These are phyloP conservation scores for Chlorella vulgaris DNA, from an alignment of 139 green algal species.

Conservation along the genomic window DNA sequence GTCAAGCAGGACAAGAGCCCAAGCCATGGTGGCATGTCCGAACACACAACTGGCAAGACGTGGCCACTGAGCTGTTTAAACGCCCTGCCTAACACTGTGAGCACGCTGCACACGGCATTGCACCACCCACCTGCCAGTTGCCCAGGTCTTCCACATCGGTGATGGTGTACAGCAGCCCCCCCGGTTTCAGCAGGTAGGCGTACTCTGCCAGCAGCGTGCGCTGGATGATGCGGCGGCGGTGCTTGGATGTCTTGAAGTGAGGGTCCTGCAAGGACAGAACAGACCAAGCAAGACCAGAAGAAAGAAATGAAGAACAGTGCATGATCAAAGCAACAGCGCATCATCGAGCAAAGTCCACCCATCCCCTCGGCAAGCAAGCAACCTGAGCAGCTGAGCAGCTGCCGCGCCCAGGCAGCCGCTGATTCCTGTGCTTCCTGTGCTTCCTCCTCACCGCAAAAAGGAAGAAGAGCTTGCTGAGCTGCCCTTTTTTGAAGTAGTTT, in stretches of 20 bases:
- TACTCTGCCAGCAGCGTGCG: conserved; percentile 91
- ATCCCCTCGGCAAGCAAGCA: too few relatives aligned
- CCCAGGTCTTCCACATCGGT: conserved; percentile 91
- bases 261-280: conserved; percentile 65
- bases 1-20: not conserved
- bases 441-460: conserved; percentile 85
- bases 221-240: conserved; percentile 92
- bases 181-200: conserved; percentile 84
- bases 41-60: too few relatives aligned
- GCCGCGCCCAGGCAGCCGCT: too few relatives aligned
- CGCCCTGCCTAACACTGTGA: too few relatives aligned
- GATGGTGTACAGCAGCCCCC: conserved; percentile 91
- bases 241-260: conserved; percentile 86
- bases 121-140: conserved; percentile 66
- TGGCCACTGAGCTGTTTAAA: too few relatives aligned
- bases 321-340: too few relatives aligned
- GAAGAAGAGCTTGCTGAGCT: conserved; percentile 99
- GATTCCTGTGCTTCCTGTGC: not conserved
- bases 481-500: conserved; percentile 94
- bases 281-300: not conserved
- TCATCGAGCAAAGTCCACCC: too few relatives aligned
- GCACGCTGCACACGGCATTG: too few relatives aligned
- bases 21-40: too few relatives aligned
- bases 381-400: too few relatives aligned
- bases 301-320: too few relatives aligned